Conservation (phyloP, 2,329 filamentous ascomycete genomes). For the Sarocladium brachiariae region DNA sequence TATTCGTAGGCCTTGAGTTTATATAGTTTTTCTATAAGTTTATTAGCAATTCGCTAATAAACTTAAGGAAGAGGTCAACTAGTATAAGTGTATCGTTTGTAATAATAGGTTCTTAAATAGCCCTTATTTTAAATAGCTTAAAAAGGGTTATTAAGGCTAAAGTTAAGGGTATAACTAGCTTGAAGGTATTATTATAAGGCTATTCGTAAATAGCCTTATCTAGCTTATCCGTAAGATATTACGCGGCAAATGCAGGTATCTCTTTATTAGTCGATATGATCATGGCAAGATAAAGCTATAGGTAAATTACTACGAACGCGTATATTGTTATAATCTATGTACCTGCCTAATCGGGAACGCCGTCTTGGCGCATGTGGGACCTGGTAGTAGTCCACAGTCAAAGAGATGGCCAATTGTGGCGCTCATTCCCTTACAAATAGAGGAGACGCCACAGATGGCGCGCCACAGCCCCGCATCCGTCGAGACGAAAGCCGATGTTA, state of each 20-base stretch:
- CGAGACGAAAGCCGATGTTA: not conserved
- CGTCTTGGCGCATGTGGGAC: not conserved
- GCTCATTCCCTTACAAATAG: not conserved
- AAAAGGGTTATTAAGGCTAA: not conserved
- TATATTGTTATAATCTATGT: not conserved
- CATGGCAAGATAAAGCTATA: not conserved
- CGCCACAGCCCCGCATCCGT: slow-evolving; percentile 1
- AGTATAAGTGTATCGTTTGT: not conserved
- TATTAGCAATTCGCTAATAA: not conserved
- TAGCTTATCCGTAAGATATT: not conserved
- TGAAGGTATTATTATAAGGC: not conserved
- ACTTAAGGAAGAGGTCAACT: not conserved
- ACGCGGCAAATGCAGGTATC: not conserved
- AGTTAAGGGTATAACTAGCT: not conserved
- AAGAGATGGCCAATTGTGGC: not conserved
- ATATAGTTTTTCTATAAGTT: not conserved
- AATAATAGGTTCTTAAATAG: not conserved
- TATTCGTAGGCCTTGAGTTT: not conserved
- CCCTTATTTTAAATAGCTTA: not conserved
- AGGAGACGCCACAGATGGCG: not conserved
- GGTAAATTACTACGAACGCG: not conserved
- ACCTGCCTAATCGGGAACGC: not conserved
- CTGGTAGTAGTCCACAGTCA: not conserved
- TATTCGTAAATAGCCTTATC: not conserved
- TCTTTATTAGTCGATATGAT: not conserved